Evolutionary conservation across 106 monocot species (phyloP).

Genomic region (Gastrodia elata): DNA sequence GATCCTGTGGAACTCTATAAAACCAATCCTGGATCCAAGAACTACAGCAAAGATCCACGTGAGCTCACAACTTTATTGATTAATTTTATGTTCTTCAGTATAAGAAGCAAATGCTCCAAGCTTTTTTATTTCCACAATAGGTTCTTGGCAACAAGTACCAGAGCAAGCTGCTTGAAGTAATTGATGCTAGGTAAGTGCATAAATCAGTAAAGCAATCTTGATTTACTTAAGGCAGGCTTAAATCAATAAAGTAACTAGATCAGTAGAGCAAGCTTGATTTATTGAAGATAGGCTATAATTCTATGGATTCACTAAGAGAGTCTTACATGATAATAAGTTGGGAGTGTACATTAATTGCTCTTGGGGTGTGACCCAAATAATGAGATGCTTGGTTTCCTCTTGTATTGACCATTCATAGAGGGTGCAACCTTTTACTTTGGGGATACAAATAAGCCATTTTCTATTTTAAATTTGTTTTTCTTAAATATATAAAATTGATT

Average conservation of each 20-base stretch:
- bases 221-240: not conserved
- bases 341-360: no score
- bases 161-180: slow-evolving; percentile 82
- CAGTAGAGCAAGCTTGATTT: not conserved
- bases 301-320: not conserved
- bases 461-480: no score
- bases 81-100: not conserved
- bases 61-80: not conserved
- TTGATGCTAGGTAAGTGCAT: slow-evolving; percentile 57
- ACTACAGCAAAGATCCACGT: slow-evolving; percentile 65
- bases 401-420: no score
- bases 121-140: slow-evolving; percentile 21
- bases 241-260: not conserved
- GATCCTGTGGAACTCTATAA: slow-evolving; percentile 83
- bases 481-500: no score
- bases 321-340: slow-evolving; percentile 2
- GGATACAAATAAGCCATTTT: no score
- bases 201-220: not conserved
- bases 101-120: not conserved
- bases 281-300: not conserved
- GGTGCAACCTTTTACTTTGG: no score
- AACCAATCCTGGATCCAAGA: slow-evolving; percentile 78
- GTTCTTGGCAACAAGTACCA: slow-evolving; percentile 91
- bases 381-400: no score
- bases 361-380: no score